Evolutionary conservation across 495 filamentous ascomycete species (phyloP), one percentile per base, ranked within the genome.

Genomic region (Daldinia caldariorum): DNA sequence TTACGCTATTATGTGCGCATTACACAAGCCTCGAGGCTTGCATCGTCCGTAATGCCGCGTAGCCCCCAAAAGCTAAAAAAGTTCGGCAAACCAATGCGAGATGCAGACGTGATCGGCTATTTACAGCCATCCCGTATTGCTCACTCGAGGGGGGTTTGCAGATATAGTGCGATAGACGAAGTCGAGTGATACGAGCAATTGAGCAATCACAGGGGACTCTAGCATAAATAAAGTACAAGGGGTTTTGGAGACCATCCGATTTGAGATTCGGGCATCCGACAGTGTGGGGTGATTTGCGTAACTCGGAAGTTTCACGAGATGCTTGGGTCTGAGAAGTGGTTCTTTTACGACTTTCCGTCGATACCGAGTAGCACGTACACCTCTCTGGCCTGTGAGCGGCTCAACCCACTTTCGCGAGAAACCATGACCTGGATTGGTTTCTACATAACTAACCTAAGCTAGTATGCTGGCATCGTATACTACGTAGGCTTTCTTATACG

Each of bases 111-210:
- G 38, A 64, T 55, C 70, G 66, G 70, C 66, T 73, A 56, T 69
- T 73, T 66, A 63, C 61, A 62, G 61, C 70, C 58, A 63, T 57
- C 70, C 53, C 70, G 70, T 73, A 73, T 73, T 61, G 66, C 61
- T 61, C 18, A 54, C 54, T 63, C 34, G 34, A 62, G 63, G 58
- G 26, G 57, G 58, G 56, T 16, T 49, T 61, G 66, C 56, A 70
- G 61, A 35, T 56, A 51, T 61, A 59, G 63, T 43, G 60, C 50
- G 61, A 60, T 49, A 58, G 63, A 67, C 70, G 65, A 72, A 61
- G 54, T 65, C 51, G 65, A 63, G 70, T 73, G 66, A 73, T 73
- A 73, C 70, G 70, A 73, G 66, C 58, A 60, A 73, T 73, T 73
- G 70, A 39, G 66, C 70, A 73, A 73, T 73, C 66, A 73, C 62